phyloP scores from a whole-genome alignment of 371 early-diverging fungal genomes.

The Mortierella sp. region DNA sequence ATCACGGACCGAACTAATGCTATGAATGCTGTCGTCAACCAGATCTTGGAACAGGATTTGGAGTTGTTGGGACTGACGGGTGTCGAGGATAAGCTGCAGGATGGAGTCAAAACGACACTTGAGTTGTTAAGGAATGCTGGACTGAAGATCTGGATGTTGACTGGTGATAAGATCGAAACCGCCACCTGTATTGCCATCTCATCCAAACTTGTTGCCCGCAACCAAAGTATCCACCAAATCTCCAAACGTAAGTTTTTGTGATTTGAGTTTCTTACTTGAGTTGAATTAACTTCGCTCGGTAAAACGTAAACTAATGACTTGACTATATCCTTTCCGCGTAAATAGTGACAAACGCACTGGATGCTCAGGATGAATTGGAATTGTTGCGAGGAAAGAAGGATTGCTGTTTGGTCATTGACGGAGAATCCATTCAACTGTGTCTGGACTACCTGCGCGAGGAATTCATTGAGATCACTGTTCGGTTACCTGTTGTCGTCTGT shows the following conservation, averaged over 20 bases:
- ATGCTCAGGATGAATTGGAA: slow-evolving; percentile 79
- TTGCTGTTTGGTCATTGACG: slow-evolving; percentile 97
- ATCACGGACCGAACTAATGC: slow-evolving; percentile 80
- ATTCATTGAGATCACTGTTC: slow-evolving; percentile 88
- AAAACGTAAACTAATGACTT: not conserved
- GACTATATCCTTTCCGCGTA: not conserved
- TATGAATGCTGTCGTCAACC: slow-evolving; percentile 79
- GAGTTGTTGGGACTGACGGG: slow-evolving; percentile 98
- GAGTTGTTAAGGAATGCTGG: slow-evolving; percentile 97
- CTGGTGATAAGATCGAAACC: slow-evolving; percentile 99
- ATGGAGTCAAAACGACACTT: slow-evolving; percentile 94
- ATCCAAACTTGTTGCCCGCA: slow-evolving; percentile 92
- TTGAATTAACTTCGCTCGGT: too few species aligned
- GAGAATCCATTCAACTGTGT: slow-evolving; percentile 89
- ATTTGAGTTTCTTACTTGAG: not conserved
- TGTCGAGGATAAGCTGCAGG: slow-evolving; percentile 99
- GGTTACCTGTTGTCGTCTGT: slow-evolving; percentile 94
- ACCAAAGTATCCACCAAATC: slow-evolving; percentile 87
- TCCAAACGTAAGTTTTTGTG: slow-evolving; percentile 67
- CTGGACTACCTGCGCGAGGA: slow-evolving; percentile 84
- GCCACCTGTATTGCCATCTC: slow-evolving; percentile 98
- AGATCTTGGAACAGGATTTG: slow-evolving; percentile 88
- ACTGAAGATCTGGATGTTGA: slow-evolving; percentile 99
- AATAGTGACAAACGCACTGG: slow-evolving; percentile 69
- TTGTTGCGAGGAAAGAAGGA: slow-evolving; percentile 72